Evolutionary conservation across 2,329 filamentous ascomycete genomes (phyloP).

Genomic region (Fusarium pseudoanthophilum): DNA sequence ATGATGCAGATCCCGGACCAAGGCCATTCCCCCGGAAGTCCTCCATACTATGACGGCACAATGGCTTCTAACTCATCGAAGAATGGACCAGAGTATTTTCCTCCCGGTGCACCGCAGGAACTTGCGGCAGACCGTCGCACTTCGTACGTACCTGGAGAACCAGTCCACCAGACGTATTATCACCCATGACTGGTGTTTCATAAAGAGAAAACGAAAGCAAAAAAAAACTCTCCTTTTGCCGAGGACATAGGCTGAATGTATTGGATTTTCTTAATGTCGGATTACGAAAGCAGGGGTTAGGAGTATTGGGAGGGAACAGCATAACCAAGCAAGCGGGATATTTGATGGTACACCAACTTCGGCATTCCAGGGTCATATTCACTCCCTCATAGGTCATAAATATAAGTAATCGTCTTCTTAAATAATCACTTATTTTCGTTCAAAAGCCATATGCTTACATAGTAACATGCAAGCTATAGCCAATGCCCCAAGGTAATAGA

Average conservation of each 20-base stretch:
- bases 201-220: background rate
- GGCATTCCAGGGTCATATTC: constrained; percentile 21
- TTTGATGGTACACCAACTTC: constrained; percentile 22
- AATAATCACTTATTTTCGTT: background rate
- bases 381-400: constrained; percentile 20
- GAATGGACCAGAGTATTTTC: constrained; percentile 30
- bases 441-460: background rate
- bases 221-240: background rate
- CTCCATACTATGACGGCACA: constrained; percentile 32
- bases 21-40: constrained; percentile 32
- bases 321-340: constrained; percentile 9
- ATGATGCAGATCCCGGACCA: constrained; percentile 44
- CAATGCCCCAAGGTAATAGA: background rate
- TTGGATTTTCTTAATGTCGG: constrained; percentile 11
- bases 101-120: constrained; percentile 39
- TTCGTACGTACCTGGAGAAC: constrained; percentile 14
- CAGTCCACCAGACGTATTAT: constrained; percentile 42
- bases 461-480: background rate
- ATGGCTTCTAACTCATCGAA: constrained; percentile 31
- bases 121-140: constrained; percentile 35
- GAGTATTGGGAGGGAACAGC: constrained; percentile 21
- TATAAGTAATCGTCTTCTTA: background rate
- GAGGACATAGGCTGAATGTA: constrained; percentile 5
- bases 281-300: constrained; percentile 16
- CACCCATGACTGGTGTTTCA: constrained; percentile 31